Evolutionary conservation across 345 rosid genomes (phyloP), one percentile per base, ranked within the genome.

Genomic region (Pistacia atlantica): DNA sequence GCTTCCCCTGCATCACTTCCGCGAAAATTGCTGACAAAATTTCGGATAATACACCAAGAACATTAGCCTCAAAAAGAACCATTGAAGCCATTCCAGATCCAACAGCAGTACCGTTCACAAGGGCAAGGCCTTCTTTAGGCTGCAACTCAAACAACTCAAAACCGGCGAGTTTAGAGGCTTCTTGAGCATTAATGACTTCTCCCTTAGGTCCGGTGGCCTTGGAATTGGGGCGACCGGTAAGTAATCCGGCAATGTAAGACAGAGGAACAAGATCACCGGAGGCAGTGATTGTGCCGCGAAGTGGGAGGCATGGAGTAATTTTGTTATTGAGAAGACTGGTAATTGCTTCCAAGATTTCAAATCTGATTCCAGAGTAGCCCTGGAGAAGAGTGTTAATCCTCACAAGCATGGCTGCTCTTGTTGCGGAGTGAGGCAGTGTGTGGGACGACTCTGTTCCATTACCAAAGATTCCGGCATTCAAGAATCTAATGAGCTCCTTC

Each of bases 301-400:
- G 91, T 20, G 96, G 96, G 69, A 91, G 75, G 72, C 91, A 87
- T 1, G 93, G 96, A 69, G 91, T 89, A 81, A 91, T 84, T 91
- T 91, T 84, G 75, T 80, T 67, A 81, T 91, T 89, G 16, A 91
- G 90, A 22, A 90, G 83, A 81, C 80, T 88, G 46, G 96, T 74
- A 46, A 91, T 86, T 31, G 96, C 90, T 75, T 91, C 96, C 37
- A 91, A 79, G 68, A 91, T 87, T 69, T 91, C 92, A 5, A 91
- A 91, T 37, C 96, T 81, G 75, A 91, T 91, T 18, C 93, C 93
- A 0, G 93, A 91, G 80, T 89, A 91, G 20, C 96, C 93, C 77
- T 87, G 92, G 78, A 91, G 88, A 28, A 90, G 92, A 20, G 96
- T 89, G 82, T 89, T 91, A 82, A 89, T 84, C 79, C 96, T 82